Conservation (phyloP, 2,329 filamentous ascomycete genomes). For the Colletotrichum caudatum region DNA sequence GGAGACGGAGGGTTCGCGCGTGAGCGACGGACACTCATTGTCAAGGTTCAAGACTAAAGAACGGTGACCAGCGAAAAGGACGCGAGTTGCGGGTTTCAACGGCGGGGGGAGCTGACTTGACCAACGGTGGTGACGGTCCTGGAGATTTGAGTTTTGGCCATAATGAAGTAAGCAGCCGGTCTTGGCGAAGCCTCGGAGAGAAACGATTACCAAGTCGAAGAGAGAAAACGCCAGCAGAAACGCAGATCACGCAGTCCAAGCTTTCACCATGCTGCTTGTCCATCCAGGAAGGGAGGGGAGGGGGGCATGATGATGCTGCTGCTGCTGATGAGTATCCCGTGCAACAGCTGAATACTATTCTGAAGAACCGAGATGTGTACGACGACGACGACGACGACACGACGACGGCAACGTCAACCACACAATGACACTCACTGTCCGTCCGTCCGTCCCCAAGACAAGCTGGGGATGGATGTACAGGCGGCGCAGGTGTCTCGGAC, state of each 20-base stretch:
- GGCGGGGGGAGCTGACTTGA: neutral
- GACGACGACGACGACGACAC: neutral
- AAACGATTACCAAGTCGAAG: slow-evolving; percentile 6
- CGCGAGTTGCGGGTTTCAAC: slow-evolving; percentile 10
- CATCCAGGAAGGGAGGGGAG: slow-evolving; percentile 6
- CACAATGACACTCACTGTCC: neutral
- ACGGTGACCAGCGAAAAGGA: neutral
- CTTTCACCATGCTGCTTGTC: slow-evolving; percentile 28
- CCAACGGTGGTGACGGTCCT: neutral
- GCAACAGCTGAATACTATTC: slow-evolving; percentile 10
- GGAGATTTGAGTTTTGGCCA: slow-evolving; percentile 25
- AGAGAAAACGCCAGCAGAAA: neutral
- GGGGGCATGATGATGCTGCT: neutral
- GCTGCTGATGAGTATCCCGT: neutral
- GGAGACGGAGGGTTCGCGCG: neutral
- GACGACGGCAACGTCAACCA: neutral
- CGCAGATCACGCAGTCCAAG: slow-evolving; percentile 10
- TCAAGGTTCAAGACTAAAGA: neutral
- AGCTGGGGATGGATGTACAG: neutral
- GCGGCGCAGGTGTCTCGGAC: slow-evolving; percentile 19
- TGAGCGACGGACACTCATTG: neutral
- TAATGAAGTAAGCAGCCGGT: neutral
- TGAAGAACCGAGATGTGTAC: neutral
- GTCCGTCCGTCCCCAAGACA: neutral
- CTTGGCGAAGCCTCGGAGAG: slow-evolving; percentile 3